Conservation (phyloP, 768 basidiomycete genomes). For the Hygrocybe coccinea region DNA sequence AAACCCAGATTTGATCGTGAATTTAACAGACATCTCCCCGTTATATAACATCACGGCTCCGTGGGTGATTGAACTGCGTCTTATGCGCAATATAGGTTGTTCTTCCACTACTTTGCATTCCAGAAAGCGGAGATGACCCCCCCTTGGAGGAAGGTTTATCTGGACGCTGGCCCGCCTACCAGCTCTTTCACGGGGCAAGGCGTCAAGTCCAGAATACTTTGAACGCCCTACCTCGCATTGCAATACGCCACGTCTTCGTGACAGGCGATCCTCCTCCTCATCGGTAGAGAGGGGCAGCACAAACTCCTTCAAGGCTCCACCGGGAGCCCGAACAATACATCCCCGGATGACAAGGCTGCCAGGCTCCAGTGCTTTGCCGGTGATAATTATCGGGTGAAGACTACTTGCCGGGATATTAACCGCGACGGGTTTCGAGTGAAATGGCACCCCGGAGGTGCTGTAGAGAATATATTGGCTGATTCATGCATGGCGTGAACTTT, state of each 20-base stretch:
- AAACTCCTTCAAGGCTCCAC: constrained; percentile 67
- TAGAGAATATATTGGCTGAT: not conserved
- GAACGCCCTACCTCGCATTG: constrained; percentile 63
- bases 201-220: constrained; percentile 72
- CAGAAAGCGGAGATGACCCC: constrained; percentile 48
- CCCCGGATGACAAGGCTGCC: constrained; percentile 75
- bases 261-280: constrained; percentile 61
- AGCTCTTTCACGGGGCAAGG: constrained; percentile 54
- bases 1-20: not conserved
- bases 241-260: constrained; percentile 53
- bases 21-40: constrained; percentile 71
- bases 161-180: constrained; percentile 36
- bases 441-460: constrained; percentile 78
- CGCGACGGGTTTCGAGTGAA: constrained; percentile 60
- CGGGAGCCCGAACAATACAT: constrained; percentile 70
- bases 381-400: constrained; percentile 65
- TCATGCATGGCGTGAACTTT: not conserved
- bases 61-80: constrained; percentile 84
- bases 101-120: constrained; percentile 82
- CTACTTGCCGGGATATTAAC: constrained; percentile 70
- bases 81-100: constrained; percentile 82
- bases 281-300: constrained; percentile 67
- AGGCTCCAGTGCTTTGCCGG: constrained; percentile 57
- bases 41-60: constrained; percentile 94
- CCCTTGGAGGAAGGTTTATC: constrained; percentile 17